phyloP scores from a whole-genome alignment of 768 basidiomycete species.

The Dendrothele bispora region DNA sequence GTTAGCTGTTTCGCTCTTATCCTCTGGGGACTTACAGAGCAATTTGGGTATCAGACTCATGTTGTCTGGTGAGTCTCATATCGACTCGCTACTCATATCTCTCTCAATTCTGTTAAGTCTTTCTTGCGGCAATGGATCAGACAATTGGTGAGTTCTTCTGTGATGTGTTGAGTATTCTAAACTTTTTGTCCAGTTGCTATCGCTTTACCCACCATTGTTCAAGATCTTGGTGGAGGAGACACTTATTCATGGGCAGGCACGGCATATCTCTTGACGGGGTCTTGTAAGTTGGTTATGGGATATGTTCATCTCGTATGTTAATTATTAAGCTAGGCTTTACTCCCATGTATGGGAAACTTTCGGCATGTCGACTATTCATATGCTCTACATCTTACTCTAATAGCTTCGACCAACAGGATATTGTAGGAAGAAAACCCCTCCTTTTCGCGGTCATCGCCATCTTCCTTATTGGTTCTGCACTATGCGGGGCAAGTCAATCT shows the following conservation, averaged over 20 bases:
- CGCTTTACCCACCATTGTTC: conserved; percentile 34
- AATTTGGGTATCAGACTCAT: not conserved
- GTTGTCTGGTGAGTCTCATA: conserved; percentile 1
- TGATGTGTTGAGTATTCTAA: conserved; percentile 8
- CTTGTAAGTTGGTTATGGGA: conserved; percentile 12
- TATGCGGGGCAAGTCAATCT: conserved; percentile 78
- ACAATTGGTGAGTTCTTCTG: conserved; percentile 6
- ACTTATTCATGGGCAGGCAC: conserved; percentile 36
- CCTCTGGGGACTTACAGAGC: not conserved
- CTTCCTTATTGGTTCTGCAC: conserved; percentile 76
- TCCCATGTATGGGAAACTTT: conserved; percentile 82
- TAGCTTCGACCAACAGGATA: conserved; percentile 26
- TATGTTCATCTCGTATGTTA: too few species aligned
- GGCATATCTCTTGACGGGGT: conserved; percentile 22
- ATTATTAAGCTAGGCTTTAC: conserved; percentile 48
- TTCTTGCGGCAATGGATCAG: conserved; percentile 8
- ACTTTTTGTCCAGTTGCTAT: conserved; percentile 27
- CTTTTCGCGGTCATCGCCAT: conserved; percentile 62
- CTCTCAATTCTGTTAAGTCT: not conserved
- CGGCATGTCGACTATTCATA: conserved; percentile 40
- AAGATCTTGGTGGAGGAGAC: conserved; percentile 23
- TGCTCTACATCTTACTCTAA: not conserved
- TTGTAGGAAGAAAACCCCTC: conserved; percentile 63
- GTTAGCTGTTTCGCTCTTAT: not conserved
- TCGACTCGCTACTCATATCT: not conserved